These are phyloP conservation scores for Spencermartinsiella ligniputridi DNA, from an alignment of 1,139 yeast genomes.

Conservation along the genomic window DNA sequence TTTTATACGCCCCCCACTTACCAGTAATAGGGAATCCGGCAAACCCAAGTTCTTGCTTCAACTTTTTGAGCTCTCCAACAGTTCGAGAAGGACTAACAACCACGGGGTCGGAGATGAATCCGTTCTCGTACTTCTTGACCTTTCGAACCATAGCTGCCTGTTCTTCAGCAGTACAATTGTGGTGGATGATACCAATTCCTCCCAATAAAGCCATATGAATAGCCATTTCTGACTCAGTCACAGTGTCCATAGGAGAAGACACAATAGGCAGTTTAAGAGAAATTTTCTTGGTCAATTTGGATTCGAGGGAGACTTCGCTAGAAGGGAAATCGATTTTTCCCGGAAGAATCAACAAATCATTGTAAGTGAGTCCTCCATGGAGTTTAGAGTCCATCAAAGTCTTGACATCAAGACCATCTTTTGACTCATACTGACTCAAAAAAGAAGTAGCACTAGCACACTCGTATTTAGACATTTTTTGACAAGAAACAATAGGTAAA, in stretches of 20 bases:
- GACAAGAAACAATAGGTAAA: neutral
- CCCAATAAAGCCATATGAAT: conserved; percentile 98
- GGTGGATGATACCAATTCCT: conserved; percentile 98
- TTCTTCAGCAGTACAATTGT: conserved; percentile 92
- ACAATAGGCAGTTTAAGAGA: conserved; percentile 90
- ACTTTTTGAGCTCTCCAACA: conserved; percentile 72
- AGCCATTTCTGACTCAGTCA: conserved; percentile 96
- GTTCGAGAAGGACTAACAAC: conserved; percentile 72
- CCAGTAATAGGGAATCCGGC: conserved; percentile 99
- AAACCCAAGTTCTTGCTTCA: conserved; percentile 76
- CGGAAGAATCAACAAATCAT: conserved; percentile 91
- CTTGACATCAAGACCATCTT: conserved; percentile 82
- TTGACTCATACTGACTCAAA: conserved; percentile 59
- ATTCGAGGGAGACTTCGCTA: conserved; percentile 67
- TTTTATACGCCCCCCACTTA: conserved; percentile 47
- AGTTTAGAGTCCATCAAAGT: conserved; percentile 83
- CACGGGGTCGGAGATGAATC: conserved; percentile 92
- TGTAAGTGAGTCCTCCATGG: conserved; percentile 97
- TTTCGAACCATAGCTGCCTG: conserved; percentile 98
- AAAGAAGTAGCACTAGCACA: conserved; percentile 59
- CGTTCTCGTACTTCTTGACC: conserved; percentile 96
- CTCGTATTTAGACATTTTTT: neutral
- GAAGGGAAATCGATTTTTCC: conserved; percentile 92
- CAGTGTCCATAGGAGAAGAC: conserved; percentile 99
- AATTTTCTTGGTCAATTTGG: conserved; percentile 87